phyloP scores from a whole-genome alignment of 2,329 filamentous ascomycete species.

The Fusarium subglutinans region DNA sequence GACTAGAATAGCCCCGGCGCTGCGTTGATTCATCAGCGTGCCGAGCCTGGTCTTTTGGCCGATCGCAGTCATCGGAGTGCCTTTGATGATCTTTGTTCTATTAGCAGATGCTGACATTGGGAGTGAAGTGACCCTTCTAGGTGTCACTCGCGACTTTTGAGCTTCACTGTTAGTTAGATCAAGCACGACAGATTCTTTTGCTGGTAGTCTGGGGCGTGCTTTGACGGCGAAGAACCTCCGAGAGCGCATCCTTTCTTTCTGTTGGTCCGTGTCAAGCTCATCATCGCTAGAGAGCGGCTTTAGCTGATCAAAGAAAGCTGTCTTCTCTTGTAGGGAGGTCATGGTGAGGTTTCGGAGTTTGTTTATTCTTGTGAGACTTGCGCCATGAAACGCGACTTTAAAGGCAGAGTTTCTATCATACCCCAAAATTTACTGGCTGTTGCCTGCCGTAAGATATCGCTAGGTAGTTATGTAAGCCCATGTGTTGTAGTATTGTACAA shows the following conservation, averaged over 20 bases:
- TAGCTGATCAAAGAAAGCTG: slow-evolving; percentile 57
- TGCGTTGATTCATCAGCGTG: slow-evolving; percentile 29
- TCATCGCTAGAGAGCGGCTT: slow-evolving; percentile 48
- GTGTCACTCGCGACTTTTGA: slow-evolving; percentile 19
- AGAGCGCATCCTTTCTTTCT: slow-evolving; percentile 46
- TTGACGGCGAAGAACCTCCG: slow-evolving; percentile 43
- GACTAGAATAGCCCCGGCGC: slow-evolving; percentile 32
- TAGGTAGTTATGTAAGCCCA: slow-evolving; percentile 6
- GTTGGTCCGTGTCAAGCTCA: slow-evolving; percentile 44
- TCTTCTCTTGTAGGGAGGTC: slow-evolving; percentile 52
- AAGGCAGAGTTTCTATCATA: background rate
- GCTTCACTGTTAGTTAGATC: slow-evolving; percentile 31
- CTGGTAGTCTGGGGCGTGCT: background rate
- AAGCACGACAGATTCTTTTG: slow-evolving; percentile 13
- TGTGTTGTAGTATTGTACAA: background rate
- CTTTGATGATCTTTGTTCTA: slow-evolving; percentile 39
- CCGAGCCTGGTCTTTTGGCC: slow-evolving; percentile 34
- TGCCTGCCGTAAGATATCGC: background rate
- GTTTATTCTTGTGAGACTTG: background rate
- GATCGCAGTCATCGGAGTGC: slow-evolving; percentile 42
- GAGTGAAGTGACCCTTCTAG: slow-evolving; percentile 31
- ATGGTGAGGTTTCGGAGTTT: slow-evolving; percentile 26
- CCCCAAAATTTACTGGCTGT: background rate
- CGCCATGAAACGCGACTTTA: background rate
- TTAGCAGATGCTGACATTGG: slow-evolving; percentile 19